Evolutionary conservation across 495 filamentous ascomycete genomes (phyloP).

Genomic region (Aspergillus haitiensis): DNA sequence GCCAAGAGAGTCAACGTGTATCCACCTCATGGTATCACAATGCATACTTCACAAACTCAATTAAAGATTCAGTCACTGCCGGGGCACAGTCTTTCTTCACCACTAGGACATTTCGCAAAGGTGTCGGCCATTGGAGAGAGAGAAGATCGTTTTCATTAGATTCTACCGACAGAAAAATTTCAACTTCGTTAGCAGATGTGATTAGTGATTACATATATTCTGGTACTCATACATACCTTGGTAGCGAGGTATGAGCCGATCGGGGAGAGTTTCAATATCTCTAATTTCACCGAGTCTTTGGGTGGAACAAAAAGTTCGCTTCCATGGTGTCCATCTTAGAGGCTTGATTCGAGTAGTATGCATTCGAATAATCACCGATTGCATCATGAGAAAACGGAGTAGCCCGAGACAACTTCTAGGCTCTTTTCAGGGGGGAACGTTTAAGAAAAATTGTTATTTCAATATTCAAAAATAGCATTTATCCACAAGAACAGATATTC

Average conservation of each 20-base stretch:
- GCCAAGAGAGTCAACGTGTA: conserved; percentile 12
- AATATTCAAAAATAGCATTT: not conserved
- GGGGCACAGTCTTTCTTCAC: conserved; percentile 81
- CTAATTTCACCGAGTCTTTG: conserved; percentile 39
- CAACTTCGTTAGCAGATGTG: not conserved
- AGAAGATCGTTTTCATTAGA: conserved; percentile 63
- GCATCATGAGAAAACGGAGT: conserved; percentile 20
- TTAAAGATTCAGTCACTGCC: conserved; percentile 65
- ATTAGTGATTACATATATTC: not conserved
- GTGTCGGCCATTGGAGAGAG: conserved; percentile 82
- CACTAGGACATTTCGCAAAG: conserved; percentile 85
- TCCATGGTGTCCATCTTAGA: conserved; percentile 11
- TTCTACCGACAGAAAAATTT: conserved; percentile 39
- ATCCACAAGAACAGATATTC: not conserved
- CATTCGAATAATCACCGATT: conserved; percentile 14
- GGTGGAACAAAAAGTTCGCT: conserved; percentile 44
- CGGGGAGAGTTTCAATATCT: conserved; percentile 43
- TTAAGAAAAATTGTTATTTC: not conserved
- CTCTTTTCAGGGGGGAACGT: not conserved
- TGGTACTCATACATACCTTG: conserved; percentile 46
- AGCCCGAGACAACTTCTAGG: conserved; percentile 17
- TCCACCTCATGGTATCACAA: not conserved
- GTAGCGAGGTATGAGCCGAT: conserved; percentile 48
- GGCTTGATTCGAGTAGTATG: not conserved
- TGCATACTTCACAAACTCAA: conserved; percentile 71